Evolutionary conservation across 495 filamentous ascomycete genomes (phyloP).

Genomic region (Tricharina praecox): DNA sequence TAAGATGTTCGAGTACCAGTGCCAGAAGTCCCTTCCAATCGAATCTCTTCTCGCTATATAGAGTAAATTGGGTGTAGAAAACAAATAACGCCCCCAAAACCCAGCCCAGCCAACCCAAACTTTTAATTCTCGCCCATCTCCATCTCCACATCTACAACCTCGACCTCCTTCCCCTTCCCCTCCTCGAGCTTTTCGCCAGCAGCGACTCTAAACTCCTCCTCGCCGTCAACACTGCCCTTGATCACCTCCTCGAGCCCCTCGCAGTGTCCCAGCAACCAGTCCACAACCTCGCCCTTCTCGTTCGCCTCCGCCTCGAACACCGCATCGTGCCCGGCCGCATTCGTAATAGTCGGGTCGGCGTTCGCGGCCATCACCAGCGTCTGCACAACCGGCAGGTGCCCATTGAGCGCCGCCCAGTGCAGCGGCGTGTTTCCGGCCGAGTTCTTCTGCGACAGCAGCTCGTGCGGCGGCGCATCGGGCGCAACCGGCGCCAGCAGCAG

Average conservation of each 20-base stretch:
- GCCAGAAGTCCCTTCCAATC: no score
- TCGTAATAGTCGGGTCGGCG: constrained; percentile 55
- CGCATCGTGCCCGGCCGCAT: constrained; percentile 69
- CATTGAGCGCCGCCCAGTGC: constrained; percentile 84
- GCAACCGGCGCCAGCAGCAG: constrained; percentile 26
- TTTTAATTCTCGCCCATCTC: neutral
- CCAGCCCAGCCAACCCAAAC: neutral
- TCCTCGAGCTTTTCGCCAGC: no score
- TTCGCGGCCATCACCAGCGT: constrained; percentile 48
- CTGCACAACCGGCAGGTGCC: constrained; percentile 66
- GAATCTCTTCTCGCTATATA: neutral
- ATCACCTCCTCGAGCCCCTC: constrained; percentile 37
- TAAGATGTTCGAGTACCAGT: no score
- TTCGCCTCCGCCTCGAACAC: constrained; percentile 68
- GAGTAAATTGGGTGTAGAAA: neutral
- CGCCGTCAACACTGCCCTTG: neutral
- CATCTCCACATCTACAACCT: neutral
- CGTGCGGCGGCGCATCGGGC: constrained; percentile 24
- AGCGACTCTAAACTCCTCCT: neutral
- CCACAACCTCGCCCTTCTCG: constrained; percentile 48
- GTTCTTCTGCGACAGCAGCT: constrained; percentile 53
- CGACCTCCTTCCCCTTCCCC: neutral
- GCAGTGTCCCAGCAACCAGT: constrained; percentile 43
- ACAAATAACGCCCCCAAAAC: neutral
- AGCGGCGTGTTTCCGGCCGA: constrained; percentile 70